phyloP scores from a whole-genome alignment of 768 basidiomycete species.

The Collybiopsis luxurians region DNA sequence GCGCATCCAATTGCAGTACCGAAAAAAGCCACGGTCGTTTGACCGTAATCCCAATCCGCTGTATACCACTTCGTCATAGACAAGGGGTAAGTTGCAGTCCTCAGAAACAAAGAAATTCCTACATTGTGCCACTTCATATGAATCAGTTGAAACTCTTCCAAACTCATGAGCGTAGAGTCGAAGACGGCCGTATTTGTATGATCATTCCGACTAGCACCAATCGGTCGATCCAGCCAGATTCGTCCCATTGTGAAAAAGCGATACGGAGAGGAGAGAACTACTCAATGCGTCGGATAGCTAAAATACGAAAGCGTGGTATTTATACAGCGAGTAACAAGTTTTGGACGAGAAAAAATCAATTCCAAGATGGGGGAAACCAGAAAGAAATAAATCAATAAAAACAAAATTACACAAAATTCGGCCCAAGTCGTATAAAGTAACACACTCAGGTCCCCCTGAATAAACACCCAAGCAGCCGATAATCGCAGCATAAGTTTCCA shows the following conservation, averaged over 20 bases:
- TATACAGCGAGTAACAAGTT: too few species aligned
- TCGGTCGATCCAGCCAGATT: slow-evolving; percentile 23
- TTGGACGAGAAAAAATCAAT: too few species aligned
- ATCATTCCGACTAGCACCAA: slow-evolving; percentile 17
- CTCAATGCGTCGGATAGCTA: too few species aligned
- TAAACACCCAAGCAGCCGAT: too few species aligned
- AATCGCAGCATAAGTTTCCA: too few species aligned
- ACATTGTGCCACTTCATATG: slow-evolving; percentile 24
- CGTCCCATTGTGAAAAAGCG: slow-evolving; percentile 22
- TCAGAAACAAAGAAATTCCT: not conserved
- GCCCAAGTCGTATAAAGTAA: too few species aligned
- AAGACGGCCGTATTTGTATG: slow-evolving; percentile 20
- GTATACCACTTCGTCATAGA: slow-evolving; percentile 21
- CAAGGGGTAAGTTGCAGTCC: not conserved
- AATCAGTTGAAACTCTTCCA: slow-evolving; percentile 18
- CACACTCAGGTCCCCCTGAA: too few species aligned
- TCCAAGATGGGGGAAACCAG: too few species aligned
- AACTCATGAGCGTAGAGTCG: slow-evolving; percentile 20
- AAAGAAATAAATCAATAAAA: too few species aligned
- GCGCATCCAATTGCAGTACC: slow-evolving; percentile 20
- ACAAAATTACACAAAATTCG: too few species aligned
- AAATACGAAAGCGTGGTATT: too few species aligned
- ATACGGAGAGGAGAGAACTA: too few species aligned
- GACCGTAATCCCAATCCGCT: slow-evolving; percentile 30
- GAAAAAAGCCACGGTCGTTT: slow-evolving; percentile 26